Evolutionary conservation across 306 rosid species (phyloP), one percentile per base, ranked within the genome.

Genomic region (Ormosia emarginata): DNA sequence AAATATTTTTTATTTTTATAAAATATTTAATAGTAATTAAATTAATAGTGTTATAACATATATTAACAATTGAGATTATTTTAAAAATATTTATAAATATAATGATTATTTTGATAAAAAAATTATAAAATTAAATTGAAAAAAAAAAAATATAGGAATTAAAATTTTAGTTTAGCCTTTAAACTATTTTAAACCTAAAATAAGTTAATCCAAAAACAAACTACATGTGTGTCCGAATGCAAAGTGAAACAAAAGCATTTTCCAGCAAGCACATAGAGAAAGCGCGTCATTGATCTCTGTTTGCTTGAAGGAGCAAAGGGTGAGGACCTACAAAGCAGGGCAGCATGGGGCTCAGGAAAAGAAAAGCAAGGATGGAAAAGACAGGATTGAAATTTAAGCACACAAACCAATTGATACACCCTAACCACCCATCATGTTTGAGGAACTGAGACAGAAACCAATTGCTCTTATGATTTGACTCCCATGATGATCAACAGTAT

Each of bases 341-440:
- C 33, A 44, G 78, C 43, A 79, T 53, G 86, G 76, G 83, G 75
- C 71, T 39, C 10, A 12, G 78, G 3, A 30, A 77, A 37, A 8
- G 61, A 29, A 74, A 67, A 79, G 50, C 5, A 41, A 61, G 4
- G 83, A 78, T 17, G 63, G 67, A 76, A 75, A 86, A 79, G 91
- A 90, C 87, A 85, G 87, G 82, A 57, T 81, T 80, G 91, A 84
- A 90, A 86, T 86, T 82, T 82, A 63, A 88, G 81, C 84, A 78
- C 80, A 87, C 49, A 50, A 62, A 41, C 34, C 81, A 88, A 85
- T 75, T 84, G 86, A 82, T 89, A 87, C 90, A 85, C 96, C 97
- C 97, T 87, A 91, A 90, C 97, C 86, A 91, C 87, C 97, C 98
- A 91, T 93, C 93, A 89, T 92, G 93, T 87, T 84, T 52, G 86